Evolutionary conservation across 106 monocot species (phyloP).

Genomic region (Phalaenopsis aphrodite): DNA sequence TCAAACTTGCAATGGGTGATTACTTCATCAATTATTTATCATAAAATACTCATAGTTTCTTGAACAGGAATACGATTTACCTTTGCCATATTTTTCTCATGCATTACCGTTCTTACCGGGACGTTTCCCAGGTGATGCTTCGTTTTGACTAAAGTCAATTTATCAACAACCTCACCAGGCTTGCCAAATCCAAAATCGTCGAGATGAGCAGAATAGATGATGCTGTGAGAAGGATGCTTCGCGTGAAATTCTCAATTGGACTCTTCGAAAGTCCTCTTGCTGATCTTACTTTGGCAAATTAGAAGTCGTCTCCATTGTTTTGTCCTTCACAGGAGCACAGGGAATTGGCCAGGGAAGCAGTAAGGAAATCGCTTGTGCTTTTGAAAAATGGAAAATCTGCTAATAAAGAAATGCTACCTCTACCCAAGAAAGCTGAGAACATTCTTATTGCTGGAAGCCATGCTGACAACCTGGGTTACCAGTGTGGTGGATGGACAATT

Average conservation of each 20-base stretch:
- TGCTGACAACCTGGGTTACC: conserved; percentile 51
- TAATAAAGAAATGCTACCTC: conserved; percentile 26
- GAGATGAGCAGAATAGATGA: conserved; percentile 76
- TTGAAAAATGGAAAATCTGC: conserved; percentile 55
- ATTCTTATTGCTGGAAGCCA: conserved; percentile 54
- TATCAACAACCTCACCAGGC: conserved; percentile 17
- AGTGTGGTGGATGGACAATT: conserved; percentile 70
- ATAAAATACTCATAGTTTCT: too few species aligned
- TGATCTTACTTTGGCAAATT: conserved; percentile 37
- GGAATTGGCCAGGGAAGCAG: conserved; percentile 72
- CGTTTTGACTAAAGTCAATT: conserved; percentile 42
- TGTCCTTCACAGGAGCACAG: conserved; percentile 29
- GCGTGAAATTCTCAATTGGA: conserved; percentile 72
- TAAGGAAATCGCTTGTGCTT: conserved; percentile 76
- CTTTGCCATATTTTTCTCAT: too few species aligned
- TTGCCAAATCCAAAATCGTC: conserved; percentile 37
- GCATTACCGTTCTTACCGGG: too few species aligned
- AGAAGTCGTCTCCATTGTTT: neutral
- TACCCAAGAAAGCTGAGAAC: conserved; percentile 34
- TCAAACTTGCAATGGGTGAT: too few species aligned
- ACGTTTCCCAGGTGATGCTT: conserved; percentile 45
- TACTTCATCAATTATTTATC: too few species aligned
- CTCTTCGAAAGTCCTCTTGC: conserved; percentile 76
- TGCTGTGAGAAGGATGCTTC: conserved; percentile 66
- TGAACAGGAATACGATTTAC: too few species aligned